Percentiles rank a stretch among this genome's conserved stretches.
phyloP scores from a whole-genome alignment of 208 protist genomes.

The Wallacemonas sp. region DNA sequence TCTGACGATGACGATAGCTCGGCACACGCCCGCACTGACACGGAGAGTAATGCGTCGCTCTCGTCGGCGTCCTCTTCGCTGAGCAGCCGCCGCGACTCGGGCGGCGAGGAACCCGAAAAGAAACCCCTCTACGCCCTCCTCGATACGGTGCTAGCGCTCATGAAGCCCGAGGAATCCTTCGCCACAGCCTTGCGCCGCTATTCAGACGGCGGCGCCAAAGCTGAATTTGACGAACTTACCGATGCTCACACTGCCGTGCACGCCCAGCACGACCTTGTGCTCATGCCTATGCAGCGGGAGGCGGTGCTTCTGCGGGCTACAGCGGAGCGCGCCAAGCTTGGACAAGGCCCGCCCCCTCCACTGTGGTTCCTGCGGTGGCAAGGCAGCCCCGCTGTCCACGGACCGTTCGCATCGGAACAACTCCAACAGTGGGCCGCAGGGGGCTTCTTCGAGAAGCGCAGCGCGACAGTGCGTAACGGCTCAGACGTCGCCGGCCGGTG shows the following conservation, averaged over 20 bases:
- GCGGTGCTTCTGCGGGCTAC: constrained; percentile 28
- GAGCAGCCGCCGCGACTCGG: constrained; percentile 14
- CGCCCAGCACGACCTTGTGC: constrained; percentile 29
- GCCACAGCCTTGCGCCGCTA: constrained; percentile 21
- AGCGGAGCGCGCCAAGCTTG: constrained; percentile 12
- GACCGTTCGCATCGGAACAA: constrained; percentile 22
- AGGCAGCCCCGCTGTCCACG: constrained; percentile 19
- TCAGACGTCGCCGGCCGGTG: neutral
- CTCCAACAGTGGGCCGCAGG: constrained; percentile 24
- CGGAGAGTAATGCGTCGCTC: too few relatives aligned
- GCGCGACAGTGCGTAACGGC: constrained; percentile 1
- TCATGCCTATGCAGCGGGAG: constrained; percentile 38
- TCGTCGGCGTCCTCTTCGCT: constrained; percentile 17
- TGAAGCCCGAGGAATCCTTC: constrained; percentile 26
- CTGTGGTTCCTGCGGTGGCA: constrained; percentile 39
- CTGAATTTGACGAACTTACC: constrained; percentile 15
- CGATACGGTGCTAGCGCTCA: constrained; percentile 9
- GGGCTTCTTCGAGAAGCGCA: constrained; percentile 27
- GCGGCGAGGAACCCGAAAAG: constrained; percentile 29
- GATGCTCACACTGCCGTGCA: constrained; percentile 22
- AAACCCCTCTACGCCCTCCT: constrained; percentile 20
- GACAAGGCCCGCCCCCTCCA: constrained; percentile 4
- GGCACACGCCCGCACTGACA: neutral
- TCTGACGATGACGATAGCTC: neutral
- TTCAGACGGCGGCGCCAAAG: neutral